Conservation (phyloP, 768 basidiomycete species). For the Phlebiopsis flavidoalba region DNA sequence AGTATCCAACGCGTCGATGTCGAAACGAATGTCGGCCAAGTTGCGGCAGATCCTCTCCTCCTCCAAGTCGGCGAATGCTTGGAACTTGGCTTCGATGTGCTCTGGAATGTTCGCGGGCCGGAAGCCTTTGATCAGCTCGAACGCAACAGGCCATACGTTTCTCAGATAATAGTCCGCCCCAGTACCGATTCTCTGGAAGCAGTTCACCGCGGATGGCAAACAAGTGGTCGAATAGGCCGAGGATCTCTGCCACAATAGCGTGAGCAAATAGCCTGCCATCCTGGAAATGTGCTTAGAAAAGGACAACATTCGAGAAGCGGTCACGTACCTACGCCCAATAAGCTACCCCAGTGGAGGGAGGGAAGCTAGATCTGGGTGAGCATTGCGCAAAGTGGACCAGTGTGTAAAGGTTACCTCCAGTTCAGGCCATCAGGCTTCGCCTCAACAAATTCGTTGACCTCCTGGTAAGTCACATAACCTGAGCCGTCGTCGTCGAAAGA, state of each 20-base stretch:
- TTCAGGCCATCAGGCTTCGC: slow-evolving; percentile 22
- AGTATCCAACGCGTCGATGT: slow-evolving; percentile 25
- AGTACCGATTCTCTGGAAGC: slow-evolving; percentile 16
- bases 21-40: slow-evolving; percentile 20
- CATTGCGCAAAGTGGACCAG: not conserved
- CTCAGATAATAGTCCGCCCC: slow-evolving; percentile 24
- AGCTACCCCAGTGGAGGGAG: slow-evolving; percentile 28
- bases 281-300: slow-evolving; percentile 7
- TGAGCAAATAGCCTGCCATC: slow-evolving; percentile 16
- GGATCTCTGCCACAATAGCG: slow-evolving; percentile 11
- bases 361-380: slow-evolving; percentile 14
- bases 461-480: slow-evolving; percentile 27
- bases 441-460: slow-evolving; percentile 28
- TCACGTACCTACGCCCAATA: slow-evolving; percentile 26
- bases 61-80: slow-evolving; percentile 18
- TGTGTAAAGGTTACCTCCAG: slow-evolving; percentile 23
- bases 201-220: slow-evolving; percentile 7
- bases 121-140: slow-evolving; percentile 4
- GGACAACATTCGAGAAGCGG: not conserved
- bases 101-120: not conserved
- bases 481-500: slow-evolving; percentile 31
- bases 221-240: slow-evolving; percentile 9
- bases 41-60: slow-evolving; percentile 21
- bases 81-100: slow-evolving; percentile 13
- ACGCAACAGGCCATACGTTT: slow-evolving; percentile 9